Evolutionary conservation across 2,329 filamentous ascomycete genomes (phyloP), one percentile per base, ranked within the genome.

Genomic region (Aspergillus costaricaensis): DNA sequence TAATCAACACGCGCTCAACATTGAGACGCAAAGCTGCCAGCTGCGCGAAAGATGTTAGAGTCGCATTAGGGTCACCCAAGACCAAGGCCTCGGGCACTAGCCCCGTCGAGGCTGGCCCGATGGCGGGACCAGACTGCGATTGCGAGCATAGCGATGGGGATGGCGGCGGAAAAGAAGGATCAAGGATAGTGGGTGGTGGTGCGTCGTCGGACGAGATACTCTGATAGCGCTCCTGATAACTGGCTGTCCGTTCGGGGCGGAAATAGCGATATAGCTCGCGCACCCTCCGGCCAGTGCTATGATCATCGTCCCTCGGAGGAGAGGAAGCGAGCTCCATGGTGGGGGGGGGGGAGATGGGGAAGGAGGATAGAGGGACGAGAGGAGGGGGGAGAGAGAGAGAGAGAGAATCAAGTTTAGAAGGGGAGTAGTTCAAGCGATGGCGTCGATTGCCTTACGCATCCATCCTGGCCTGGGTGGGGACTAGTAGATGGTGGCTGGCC

Each of bases 181-280:
- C 65, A 60, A 30, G 49, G 23, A 50, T 47, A 21, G 58, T 39
- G 2, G 61, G 15, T 12, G 62, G 56, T 9, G 57, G 44, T 19
- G 59, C 39, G 19, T 58, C 43, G 14, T 59, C 63, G 12, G 43
- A 47, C 10, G 59, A 62, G 8, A 54, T 53, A n/a, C 21, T 23
- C 48, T 44, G n/a, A 43, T 53, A n/a, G 21, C 53, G n/a, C 19
- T 43, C n/a, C 32, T 23, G 47, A 25, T 15, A 48, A 27, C 61
- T 32, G 38, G n/a, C 23, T 21, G 36, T 36, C 44, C 61, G 59
- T 65, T 67, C 59, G 7, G 76, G 76, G 30, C 73, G 73, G 52
- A 78, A 77, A 58, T 76, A 78, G 55, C 76, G 74, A 62, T 77
- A 78, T 30, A 77, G 69, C 59, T 78, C 76, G 38, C 76, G 72